These are phyloP conservation scores for Rhodosporidiobolus odoratus DNA, from an alignment of 768 basidiomycete species.

Conservation along the genomic window DNA sequence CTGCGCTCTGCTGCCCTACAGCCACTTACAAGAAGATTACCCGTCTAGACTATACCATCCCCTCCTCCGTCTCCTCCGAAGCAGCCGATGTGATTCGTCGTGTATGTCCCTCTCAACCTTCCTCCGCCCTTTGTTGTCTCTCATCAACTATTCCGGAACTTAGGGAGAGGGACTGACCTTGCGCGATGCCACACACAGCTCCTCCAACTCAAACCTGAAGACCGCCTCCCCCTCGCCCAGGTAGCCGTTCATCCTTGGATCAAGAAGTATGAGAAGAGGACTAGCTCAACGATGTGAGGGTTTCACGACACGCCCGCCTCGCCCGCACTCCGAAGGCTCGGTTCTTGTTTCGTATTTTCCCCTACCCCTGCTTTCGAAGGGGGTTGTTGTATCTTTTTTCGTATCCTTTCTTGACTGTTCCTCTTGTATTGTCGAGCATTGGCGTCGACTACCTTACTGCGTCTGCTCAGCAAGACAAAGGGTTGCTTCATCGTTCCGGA, in stretches of 20 bases:
- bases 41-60: slow-evolving; percentile 72
- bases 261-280: slow-evolving; percentile 44
- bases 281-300: not conserved
- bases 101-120: slow-evolving; percentile 52
- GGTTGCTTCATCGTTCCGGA: not conserved
- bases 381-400: no score
- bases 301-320: not conserved
- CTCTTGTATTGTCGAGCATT: no score
- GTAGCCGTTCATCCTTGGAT: slow-evolving; percentile 86
- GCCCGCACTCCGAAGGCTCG: not conserved
- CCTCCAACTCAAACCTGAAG: slow-evolving; percentile 66
- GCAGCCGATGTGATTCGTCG: slow-evolving; percentile 62
- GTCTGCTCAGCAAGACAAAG: not conserved
- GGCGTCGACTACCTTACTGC: no score
- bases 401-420: no score
- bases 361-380: not conserved
- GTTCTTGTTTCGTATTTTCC: not conserved
- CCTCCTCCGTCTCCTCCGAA: slow-evolving; percentile 57
- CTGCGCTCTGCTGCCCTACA: slow-evolving; percentile 43
- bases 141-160: no score
- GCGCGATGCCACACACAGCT: slow-evolving; percentile 54
- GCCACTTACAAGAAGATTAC: slow-evolving; percentile 88
- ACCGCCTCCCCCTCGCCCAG: slow-evolving; percentile 66
- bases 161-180: no score
- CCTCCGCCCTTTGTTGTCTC: no score